phyloP scores from a whole-genome alignment of 305 asterid genomes.

The Fraxinus paxiana region DNA sequence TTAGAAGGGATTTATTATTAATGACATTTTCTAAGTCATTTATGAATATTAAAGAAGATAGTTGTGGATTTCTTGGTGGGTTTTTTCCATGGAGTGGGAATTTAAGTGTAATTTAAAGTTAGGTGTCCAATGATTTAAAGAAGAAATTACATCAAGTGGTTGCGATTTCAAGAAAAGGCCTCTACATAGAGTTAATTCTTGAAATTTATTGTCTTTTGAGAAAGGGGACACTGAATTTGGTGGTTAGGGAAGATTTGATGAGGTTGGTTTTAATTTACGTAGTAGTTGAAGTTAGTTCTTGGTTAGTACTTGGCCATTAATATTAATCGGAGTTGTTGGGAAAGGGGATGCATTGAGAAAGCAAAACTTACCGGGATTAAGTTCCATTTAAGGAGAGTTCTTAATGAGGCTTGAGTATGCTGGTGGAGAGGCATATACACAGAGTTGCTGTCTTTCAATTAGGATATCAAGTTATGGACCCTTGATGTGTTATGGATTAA shows the following conservation, averaged over 20 bases:
- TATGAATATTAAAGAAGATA: conserved; percentile 25
- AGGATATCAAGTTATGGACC: not conserved
- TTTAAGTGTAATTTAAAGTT: conserved; percentile 21
- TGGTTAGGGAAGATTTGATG: conserved; percentile 14
- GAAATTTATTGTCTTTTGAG: conserved; percentile 11
- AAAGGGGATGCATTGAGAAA: not conserved
- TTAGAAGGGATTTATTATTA: conserved; percentile 10
- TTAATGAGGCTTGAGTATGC: not conserved
- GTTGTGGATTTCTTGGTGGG: conserved; percentile 30
- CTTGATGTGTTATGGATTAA: not conserved
- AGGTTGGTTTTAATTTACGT: not conserved
- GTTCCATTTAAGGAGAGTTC: conserved; percentile 2
- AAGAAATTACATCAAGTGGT: not conserved
- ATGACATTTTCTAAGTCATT: conserved; percentile 11
- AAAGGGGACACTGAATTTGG: not conserved
- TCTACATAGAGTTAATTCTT: conserved; percentile 10
- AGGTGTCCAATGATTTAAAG: conserved; percentile 21
- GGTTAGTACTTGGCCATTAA: not conserved
- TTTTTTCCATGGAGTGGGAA: conserved; percentile 28
- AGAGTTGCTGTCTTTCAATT: not conserved
- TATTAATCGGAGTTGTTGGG: conserved; percentile 4
- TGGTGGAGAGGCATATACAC: conserved; percentile 5
- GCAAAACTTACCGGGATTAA: not conserved
- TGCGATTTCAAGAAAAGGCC: conserved; percentile 4
- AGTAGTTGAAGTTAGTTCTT: not conserved